Conservation (phyloP, 495 filamentous ascomycete genomes). For the Halenospora varia region DNA sequence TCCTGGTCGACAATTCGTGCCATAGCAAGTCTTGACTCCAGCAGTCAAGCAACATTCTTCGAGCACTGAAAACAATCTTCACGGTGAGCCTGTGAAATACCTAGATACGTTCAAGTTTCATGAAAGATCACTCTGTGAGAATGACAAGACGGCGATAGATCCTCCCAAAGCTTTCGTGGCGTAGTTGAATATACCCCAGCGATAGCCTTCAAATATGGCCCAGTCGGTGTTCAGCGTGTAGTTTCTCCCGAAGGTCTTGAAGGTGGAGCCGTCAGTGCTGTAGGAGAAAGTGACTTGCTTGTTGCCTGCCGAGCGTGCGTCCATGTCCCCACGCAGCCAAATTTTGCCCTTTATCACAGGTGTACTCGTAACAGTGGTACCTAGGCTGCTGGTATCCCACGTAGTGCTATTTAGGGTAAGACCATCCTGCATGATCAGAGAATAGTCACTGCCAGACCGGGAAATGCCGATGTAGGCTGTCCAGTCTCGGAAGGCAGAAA, state of each 20-base stretch:
- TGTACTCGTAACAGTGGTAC: slow-evolving; percentile 12
- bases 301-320: slow-evolving; percentile 17
- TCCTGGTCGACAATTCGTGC: too few species aligned
- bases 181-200: slow-evolving; percentile 54
- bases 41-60: too few species aligned
- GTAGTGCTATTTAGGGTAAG: slow-evolving; percentile 20
- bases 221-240: slow-evolving; percentile 43
- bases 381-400: slow-evolving; percentile 22
- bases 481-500: slow-evolving; percentile 46
- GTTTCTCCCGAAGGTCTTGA: slow-evolving; percentile 35
- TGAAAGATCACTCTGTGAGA: too few species aligned
- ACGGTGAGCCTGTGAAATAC: too few species aligned
- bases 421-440: slow-evolving; percentile 25
- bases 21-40: too few species aligned
- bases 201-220: slow-evolving; percentile 51
- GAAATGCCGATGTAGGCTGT: slow-evolving; percentile 51
- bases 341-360: slow-evolving; percentile 20
- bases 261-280: slow-evolving; percentile 43
- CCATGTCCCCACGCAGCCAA: slow-evolving; percentile 9
- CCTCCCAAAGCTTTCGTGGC: slow-evolving; percentile 50
- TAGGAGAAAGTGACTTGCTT: slow-evolving; percentile 42
- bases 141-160: too few species aligned
- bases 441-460: too few species aligned
- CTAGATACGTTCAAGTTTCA: too few species aligned
- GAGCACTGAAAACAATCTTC: too few species aligned